These are phyloP conservation scores for Onygenales sp. DNA, from an alignment of 2,329 filamentous ascomycete species.

Conservation along the genomic window DNA sequence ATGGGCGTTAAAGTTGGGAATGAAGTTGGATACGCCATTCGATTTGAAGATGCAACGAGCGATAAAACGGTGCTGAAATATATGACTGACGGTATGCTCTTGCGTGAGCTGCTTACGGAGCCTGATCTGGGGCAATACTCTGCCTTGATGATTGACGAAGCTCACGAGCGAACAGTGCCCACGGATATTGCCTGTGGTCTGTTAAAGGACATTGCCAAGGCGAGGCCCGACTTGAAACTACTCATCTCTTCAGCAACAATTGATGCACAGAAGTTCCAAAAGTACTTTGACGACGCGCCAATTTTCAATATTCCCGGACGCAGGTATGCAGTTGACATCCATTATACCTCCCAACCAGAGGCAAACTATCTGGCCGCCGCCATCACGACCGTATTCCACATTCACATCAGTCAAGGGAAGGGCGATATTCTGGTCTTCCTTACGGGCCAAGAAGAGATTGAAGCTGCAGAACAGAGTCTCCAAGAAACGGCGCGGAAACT, in stretches of 20 bases:
- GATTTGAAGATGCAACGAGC: constrained; percentile 85
- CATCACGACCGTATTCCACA: constrained; percentile 89
- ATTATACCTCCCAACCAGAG: constrained; percentile 83
- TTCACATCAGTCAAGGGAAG: constrained; percentile 73
- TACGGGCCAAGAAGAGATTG: constrained; percentile 94
- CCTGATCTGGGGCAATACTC: constrained; percentile 75
- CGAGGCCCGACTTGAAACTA: constrained; percentile 75
- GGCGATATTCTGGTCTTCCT: constrained; percentile 93
- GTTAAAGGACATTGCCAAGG: constrained; percentile 77
- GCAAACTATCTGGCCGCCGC: constrained; percentile 88
- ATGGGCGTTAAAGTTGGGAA: constrained; percentile 82
- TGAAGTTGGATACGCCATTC: constrained; percentile 88
- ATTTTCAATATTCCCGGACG: constrained; percentile 93
- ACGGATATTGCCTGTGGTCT: constrained; percentile 85
- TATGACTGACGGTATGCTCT: constrained; percentile 93
- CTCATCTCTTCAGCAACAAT: constrained; percentile 92
- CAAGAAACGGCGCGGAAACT: constrained; percentile 80
- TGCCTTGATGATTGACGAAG: constrained; percentile 92
- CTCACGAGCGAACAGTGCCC: constrained; percentile 84
- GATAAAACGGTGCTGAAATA: constrained; percentile 91
- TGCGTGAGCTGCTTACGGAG: constrained; percentile 82
- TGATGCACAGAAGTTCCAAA: constrained; percentile 83
- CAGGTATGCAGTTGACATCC: constrained; percentile 80
- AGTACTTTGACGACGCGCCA: constrained; percentile 84
- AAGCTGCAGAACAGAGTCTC: constrained; percentile 73